A percentile compares a stretch with the other conserved stretches of the same genome.
Conservation (phyloP, 306 rosid species). For the Acacia confusa region DNA sequence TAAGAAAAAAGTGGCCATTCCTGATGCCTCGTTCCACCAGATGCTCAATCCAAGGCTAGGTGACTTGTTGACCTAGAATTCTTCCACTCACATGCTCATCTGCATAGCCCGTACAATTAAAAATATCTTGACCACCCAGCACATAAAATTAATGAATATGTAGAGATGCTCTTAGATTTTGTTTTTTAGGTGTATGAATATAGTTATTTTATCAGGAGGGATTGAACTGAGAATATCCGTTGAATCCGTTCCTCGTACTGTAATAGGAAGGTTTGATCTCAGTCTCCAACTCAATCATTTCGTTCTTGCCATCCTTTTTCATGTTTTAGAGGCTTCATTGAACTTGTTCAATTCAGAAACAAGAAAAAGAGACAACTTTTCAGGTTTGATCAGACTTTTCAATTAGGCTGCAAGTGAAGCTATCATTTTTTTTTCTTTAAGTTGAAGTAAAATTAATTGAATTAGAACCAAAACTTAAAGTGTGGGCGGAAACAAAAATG, state of each 20-base stretch:
- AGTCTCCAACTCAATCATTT: neutral
- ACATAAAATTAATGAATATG: neutral
- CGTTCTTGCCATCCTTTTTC: neutral
- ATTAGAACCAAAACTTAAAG: neutral
- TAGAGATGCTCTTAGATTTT: neutral
- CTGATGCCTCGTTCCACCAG: neutral
- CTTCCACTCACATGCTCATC: constrained; percentile 24
- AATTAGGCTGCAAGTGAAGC: neutral
- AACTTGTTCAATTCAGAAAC: neutral
- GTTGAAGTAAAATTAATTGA: neutral
- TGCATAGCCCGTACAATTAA: neutral
- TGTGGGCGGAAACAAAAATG: neutral
- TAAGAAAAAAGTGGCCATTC: neutral
- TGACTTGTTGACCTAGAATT: constrained; percentile 41
- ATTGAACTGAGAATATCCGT: neutral
- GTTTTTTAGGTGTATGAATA: neutral
- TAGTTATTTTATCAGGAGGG: neutral
- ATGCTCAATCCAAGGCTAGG: neutral
- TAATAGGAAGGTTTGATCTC: neutral
- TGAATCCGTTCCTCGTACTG: neutral
- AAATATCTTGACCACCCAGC: neutral
- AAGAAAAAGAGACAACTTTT: neutral
- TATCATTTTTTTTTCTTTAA: too few species aligned
- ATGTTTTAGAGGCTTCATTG: neutral
- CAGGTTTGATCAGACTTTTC: neutral